phyloP scores from a whole-genome alignment of 1,139 yeast genomes.

The Zygoascus meyerae region DNA sequence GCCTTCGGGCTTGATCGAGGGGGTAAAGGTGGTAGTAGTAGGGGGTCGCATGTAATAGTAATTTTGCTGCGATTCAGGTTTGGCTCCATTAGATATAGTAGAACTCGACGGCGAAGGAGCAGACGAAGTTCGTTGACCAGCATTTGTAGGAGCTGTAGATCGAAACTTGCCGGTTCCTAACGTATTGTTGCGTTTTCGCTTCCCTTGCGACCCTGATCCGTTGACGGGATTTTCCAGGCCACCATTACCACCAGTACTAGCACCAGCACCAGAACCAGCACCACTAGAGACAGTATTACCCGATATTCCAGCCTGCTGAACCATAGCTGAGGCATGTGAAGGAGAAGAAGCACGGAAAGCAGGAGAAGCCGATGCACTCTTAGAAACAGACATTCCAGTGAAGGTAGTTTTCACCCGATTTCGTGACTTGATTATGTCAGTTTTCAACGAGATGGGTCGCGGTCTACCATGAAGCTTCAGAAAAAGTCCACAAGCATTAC shows the following conservation, averaged over 20 bases:
- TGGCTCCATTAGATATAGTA: not conserved
- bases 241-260: not conserved
- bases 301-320: not conserved
- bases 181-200: slow-evolving; percentile 3
- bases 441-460: slow-evolving; percentile 83
- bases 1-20: not conserved
- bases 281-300: not conserved
- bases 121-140: not conserved
- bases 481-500: slow-evolving; percentile 94
- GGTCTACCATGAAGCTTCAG: slow-evolving; percentile 88
- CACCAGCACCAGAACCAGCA: not conserved
- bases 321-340: not conserved
- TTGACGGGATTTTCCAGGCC: not conserved
- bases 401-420: slow-evolving; percentile 48
- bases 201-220: not conserved
- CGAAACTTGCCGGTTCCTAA: slow-evolving; percentile 10
- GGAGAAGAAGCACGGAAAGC: slow-evolving; percentile 7
- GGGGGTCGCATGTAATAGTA: slow-evolving; percentile 3
- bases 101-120: not conserved
- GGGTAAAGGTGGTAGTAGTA: not conserved
- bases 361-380: slow-evolving; percentile 6
- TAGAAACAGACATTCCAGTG: slow-evolving; percentile 7
- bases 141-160: not conserved
- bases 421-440: slow-evolving; percentile 86
- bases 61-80: slow-evolving; percentile 3